phyloP scores from a whole-genome alignment of 805 yeast species.

The Cephaloascus fragrans region DNA sequence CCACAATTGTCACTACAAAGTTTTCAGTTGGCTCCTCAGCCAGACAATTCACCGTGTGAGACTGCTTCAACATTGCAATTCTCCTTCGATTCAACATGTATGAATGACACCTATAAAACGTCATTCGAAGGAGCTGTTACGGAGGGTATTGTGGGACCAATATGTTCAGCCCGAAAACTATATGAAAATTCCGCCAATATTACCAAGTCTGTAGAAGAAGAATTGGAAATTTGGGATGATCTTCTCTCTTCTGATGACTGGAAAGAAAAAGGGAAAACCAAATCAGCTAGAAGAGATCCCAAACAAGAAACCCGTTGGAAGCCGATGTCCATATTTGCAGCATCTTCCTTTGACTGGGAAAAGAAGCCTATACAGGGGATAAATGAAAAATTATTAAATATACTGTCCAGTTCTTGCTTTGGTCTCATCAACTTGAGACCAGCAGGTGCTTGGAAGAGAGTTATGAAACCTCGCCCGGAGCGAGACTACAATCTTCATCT shows the following conservation, averaged over 20 bases:
- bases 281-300: background rate
- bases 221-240: background rate
- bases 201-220: no score
- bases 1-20: no score
- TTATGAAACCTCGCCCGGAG: background rate
- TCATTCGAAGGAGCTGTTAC: no score
- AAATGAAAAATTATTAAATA: background rate
- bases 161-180: no score
- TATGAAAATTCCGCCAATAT: no score
- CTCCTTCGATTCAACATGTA: no score
- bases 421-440: background rate
- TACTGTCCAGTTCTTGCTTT: background rate
- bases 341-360: background rate
- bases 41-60: no score
- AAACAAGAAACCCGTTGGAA: background rate
- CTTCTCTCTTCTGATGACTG: background rate
- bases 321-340: background rate
- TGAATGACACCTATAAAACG: no score
- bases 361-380: background rate
- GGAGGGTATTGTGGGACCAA: no score
- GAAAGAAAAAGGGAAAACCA: background rate
- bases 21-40: no score
- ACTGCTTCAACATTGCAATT: no score
- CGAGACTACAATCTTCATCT: no score
- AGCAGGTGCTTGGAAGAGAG: background rate